Conservation (phyloP, 2,329 filamentous ascomycete genomes). For the Diplocarpon rosae region DNA sequence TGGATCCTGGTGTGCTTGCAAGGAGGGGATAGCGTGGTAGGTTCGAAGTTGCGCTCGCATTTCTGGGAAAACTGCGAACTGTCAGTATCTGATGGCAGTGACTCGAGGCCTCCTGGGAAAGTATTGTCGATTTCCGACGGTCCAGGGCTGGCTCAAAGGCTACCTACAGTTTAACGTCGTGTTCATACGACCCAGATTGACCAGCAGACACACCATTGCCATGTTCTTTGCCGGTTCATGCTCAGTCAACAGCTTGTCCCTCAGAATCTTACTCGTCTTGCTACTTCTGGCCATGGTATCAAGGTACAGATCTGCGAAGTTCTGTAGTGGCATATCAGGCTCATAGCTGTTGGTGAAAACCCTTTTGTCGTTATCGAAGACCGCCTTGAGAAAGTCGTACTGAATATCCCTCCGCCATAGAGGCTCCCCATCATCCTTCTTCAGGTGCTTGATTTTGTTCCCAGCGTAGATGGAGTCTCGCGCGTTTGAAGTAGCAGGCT, state of each 20-base stretch:
- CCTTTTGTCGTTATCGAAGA: conserved; percentile 62
- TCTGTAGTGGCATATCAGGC: conserved; percentile 48
- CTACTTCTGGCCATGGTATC: conserved; percentile 97
- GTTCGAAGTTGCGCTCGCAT: conserved; percentile 97
- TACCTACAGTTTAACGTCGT: conserved; percentile 88
- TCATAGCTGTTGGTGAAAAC: conserved; percentile 94
- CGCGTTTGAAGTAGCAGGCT: conserved; percentile 13
- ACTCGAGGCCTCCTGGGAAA: too few species aligned
- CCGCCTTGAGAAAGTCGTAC: conserved; percentile 70
- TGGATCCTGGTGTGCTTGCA: conserved; percentile 89
- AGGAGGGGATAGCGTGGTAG: conserved; percentile 92
- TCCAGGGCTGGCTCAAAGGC: background rate
- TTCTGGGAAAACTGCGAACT: conserved; percentile 76
- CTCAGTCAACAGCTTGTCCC: conserved; percentile 91
- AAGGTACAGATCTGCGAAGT: conserved; percentile 93
- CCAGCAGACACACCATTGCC: conserved; percentile 97
- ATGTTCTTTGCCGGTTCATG: conserved; percentile 89
- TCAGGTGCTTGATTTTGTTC: conserved; percentile 68
- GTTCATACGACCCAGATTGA: conserved; percentile 98
- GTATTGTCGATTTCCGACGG: too few species aligned
- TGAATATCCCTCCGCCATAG: conserved; percentile 83
- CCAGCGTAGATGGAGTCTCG: conserved; percentile 23
- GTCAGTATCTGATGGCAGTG: conserved; percentile 18
- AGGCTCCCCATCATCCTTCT: conserved; percentile 81
- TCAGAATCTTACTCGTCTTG: conserved; percentile 97